phyloP scores from a whole-genome alignment of 225 moss, liverwort and hornwort genomes.

The Pseudoscleropodium purum region DNA sequence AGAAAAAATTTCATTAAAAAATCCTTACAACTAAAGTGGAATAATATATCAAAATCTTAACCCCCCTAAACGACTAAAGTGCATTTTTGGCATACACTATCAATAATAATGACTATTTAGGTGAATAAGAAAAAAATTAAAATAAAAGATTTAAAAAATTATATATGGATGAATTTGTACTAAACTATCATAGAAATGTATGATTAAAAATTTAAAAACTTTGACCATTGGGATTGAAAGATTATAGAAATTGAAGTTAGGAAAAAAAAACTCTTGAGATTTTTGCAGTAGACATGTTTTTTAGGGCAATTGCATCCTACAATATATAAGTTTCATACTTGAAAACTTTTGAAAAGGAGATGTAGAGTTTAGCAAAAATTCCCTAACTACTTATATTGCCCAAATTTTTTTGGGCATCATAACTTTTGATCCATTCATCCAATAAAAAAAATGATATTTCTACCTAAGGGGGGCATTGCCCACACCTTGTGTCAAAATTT shows the following conservation, averaged over 20 bases:
- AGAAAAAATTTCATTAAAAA: background rate
- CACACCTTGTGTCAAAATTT: background rate
- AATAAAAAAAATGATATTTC: background rate
- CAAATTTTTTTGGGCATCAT: fast-evolving
- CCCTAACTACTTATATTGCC: too few relatives aligned
- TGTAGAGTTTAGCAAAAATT: too few relatives aligned
- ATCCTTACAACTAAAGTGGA: fast-evolving
- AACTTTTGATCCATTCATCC: fast-evolving
- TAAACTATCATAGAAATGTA: background rate
- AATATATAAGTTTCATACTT: too few relatives aligned
- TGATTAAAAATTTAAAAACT: fast-evolving
- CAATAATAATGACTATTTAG: background rate
- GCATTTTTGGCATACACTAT: background rate
- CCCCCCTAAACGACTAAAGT: fast-evolving
- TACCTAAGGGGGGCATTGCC: fast-evolving
- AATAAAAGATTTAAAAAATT: too few relatives aligned
- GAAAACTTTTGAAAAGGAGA: background rate
- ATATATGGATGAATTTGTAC: too few relatives aligned
- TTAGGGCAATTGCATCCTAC: background rate
- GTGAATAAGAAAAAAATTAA: fast-evolving
- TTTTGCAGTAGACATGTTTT: fast-evolving
- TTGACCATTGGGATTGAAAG: fast-evolving
- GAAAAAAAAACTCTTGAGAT: too few relatives aligned
- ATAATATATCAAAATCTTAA: background rate
- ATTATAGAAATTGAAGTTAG: background rate